These are phyloP conservation scores for Zoysia pacifica DNA, from an alignment of 176 grass and related monocot genomes.

Conservation along the genomic window DNA sequence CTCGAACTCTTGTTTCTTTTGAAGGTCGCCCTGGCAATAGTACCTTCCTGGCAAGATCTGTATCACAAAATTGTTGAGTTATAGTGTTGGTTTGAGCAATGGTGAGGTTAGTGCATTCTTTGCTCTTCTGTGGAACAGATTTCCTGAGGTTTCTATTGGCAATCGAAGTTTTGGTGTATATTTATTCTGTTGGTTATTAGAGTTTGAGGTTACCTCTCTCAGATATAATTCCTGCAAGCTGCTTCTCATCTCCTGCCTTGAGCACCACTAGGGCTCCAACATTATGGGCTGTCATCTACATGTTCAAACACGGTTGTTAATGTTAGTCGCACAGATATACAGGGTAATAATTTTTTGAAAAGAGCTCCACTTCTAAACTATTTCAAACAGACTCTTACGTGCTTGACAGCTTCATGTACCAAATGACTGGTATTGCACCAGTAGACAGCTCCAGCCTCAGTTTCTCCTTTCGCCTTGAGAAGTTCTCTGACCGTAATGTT, in stretches of 20 bases:
- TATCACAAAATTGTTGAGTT: not conserved
- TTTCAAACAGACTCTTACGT: constrained; percentile 41
- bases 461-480: constrained; percentile 70
- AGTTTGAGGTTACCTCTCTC: constrained; percentile 68
- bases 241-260: constrained; percentile 70
- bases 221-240: constrained; percentile 80
- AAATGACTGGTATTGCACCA: constrained; percentile 64
- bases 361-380: not conserved
- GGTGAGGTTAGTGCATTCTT: not conserved
- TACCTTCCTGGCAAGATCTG: constrained; percentile 86
- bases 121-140: not conserved
- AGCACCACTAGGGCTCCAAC: constrained; percentile 87
- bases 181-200: not conserved
- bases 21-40: constrained; percentile 63
- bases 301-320: constrained; percentile 12
- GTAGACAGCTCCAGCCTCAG: constrained; percentile 55
- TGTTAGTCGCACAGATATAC: not conserved
- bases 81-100: not conserved
- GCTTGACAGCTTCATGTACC: constrained; percentile 70
- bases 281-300: constrained; percentile 80
- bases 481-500: constrained; percentile 81
- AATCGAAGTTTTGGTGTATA: not conserved
- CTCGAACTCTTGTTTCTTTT: constrained; percentile 62
- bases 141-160: not conserved
- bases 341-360: not conserved